Evolutionary conservation across 257 asterid species (phyloP), one percentile per base, ranked within the genome.

Genomic region (Nicotiana attenuata): DNA sequence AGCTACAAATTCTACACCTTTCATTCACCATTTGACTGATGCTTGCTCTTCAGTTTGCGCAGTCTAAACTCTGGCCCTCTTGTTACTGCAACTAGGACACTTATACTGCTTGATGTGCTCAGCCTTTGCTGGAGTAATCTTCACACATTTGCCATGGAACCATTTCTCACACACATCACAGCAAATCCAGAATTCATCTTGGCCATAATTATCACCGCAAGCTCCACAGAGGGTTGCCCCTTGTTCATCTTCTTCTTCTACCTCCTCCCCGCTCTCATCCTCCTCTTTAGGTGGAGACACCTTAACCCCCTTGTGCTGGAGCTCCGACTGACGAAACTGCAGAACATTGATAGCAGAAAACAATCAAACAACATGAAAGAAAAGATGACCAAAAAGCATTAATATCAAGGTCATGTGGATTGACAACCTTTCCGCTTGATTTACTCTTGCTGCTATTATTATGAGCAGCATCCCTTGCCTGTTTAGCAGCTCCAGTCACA

Each of bases 391-490:
- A 57, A 19, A 9, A 19, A 17, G 64, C 5, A 57, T 19, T 10
- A 52, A 19, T n/a, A n/a, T n/a, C 26, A 57, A 41, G 47, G 19
- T 15, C 16, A 45, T 47, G 55, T 65, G 15, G 2, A 81, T 78
- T 80, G 55, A 89, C 93, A 85, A 86, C 84, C 86, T 90, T 89
- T 29, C 83, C 82, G 61, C 83, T 78, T 66, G 89, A 64, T 86
- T 88, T 93, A 88, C 73, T 88, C 91, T 88, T 91, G 90, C 80
- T 89, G 90, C 88, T 82, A 84, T 85, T 89, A 50, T 85, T 90
- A 86, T 81, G 89, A 55, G 82, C 86, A 53, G 87, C 41, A 56
- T 90, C 92, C 82, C 78, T 89, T 29, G 84, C 83, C 77, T 83
- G 90, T 83, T 85, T 92, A 71, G 53, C 91, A 82, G 84, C 83